Evolutionary conservation across 2,329 filamentous ascomycete genomes (phyloP).

Genomic region (Parascedosporium putredinis): DNA sequence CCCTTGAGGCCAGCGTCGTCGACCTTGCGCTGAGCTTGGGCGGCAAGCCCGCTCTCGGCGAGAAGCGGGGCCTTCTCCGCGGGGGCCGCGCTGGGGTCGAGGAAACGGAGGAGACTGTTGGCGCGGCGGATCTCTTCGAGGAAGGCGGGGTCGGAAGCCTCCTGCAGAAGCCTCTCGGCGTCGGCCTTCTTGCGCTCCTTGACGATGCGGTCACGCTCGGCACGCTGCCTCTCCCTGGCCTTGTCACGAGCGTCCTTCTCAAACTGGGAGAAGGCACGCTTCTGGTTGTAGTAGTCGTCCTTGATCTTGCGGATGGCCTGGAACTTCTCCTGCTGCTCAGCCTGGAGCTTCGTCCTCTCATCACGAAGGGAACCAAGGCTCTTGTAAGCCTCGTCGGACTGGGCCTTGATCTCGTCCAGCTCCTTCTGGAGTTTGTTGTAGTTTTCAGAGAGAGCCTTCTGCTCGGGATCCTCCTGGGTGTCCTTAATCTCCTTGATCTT

Average conservation of each 20-base stretch:
- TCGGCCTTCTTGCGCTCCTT: slow-evolving; percentile 66
- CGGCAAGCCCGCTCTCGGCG: slow-evolving; percentile 63
- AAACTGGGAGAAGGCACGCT: slow-evolving; percentile 72
- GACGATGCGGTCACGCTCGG: slow-evolving; percentile 65
- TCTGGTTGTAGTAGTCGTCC: slow-evolving; percentile 74
- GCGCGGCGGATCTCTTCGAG: slow-evolving; percentile 85
- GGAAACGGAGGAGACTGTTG: slow-evolving; percentile 79
- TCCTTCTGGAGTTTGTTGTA: slow-evolving; percentile 81
- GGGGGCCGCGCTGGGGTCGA: slow-evolving; percentile 60
- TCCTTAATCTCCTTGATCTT: slow-evolving; percentile 87
- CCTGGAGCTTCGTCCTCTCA: slow-evolving; percentile 73
- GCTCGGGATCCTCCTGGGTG: slow-evolving; percentile 80
- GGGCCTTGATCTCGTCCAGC: slow-evolving; percentile 79
- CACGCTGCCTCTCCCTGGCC: slow-evolving; percentile 65
- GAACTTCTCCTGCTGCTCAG: slow-evolving; percentile 80
- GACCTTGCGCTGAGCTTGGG: slow-evolving; percentile 71
- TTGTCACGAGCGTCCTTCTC: slow-evolving; percentile 75
- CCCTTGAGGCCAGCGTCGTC: slow-evolving; percentile 81
- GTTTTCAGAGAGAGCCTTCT: slow-evolving; percentile 75
- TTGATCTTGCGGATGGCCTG: slow-evolving; percentile 73
- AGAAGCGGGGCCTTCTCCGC: slow-evolving; percentile 57
- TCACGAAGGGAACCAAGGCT: slow-evolving; percentile 74
- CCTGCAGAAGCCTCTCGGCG: slow-evolving; percentile 65
- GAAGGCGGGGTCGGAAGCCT: slow-evolving; percentile 79
- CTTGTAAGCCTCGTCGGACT: slow-evolving; percentile 87